Conservation (phyloP, 306 rosid genomes). For the Cucurbita moschata region DNA sequence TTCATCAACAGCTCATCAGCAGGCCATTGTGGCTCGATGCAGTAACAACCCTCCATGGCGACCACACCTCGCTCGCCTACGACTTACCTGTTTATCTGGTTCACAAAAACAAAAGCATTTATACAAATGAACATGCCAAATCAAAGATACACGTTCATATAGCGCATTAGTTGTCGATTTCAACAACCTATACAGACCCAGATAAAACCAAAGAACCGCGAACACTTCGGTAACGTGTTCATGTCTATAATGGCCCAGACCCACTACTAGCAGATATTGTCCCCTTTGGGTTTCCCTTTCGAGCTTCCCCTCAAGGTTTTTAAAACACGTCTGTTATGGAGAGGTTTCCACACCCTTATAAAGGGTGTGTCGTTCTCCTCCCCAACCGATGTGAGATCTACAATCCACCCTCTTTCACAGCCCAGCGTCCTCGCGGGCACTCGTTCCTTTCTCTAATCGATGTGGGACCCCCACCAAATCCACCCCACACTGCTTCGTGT, state of each 20-base stretch:
- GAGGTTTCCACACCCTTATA: no score
- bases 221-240: not conserved
- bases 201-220: not conserved
- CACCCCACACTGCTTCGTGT: no score
- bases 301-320: no score
- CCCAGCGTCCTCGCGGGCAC: no score
- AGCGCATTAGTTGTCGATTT: not conserved
- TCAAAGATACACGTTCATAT: not conserved
- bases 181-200: not conserved
- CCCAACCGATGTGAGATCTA: no score
- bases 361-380: no score
- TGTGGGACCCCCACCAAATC: no score
- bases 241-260: not conserved
- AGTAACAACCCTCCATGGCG: slow-evolving; percentile 9
- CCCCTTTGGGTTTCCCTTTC: no score
- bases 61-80: not conserved
- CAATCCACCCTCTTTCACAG: no score
- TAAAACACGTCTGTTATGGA: no score
- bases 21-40: slow-evolving; percentile 13
- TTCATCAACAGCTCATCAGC: slow-evolving; percentile 11
- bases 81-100: not conserved
- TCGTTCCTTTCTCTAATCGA: no score
- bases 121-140: not conserved
- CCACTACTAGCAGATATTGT: no score
- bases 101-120: not conserved